phyloP scores from a whole-genome alignment of 768 basidiomycete species.

The Rhodotorula kratochvilovae region DNA sequence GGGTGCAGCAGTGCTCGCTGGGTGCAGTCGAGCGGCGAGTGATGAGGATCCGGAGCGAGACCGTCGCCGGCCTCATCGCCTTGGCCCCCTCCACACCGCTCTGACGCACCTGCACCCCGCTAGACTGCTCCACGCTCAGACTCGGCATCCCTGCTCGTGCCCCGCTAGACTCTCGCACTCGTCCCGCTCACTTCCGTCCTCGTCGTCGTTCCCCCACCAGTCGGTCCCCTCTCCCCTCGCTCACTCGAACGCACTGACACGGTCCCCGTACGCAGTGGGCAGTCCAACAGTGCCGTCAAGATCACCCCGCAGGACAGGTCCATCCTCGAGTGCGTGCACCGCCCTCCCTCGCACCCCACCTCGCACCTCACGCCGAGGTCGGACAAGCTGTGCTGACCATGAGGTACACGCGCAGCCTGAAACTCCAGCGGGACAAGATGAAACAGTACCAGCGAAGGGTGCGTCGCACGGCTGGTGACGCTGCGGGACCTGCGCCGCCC shows the following conservation, averaged over 20 bases:
- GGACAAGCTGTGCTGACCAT: too few relatives aligned
- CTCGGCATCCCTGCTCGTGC: too few relatives aligned
- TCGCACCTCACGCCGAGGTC: not conserved
- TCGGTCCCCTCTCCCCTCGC: not conserved
- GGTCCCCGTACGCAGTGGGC: constrained; percentile 1
- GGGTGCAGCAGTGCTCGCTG: too few relatives aligned
- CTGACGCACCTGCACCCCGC: too few relatives aligned
- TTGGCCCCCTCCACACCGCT: too few relatives aligned
- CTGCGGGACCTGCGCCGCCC: not conserved
- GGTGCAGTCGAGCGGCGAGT: too few relatives aligned
- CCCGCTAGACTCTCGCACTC: not conserved
- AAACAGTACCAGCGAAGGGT: constrained; percentile 94
- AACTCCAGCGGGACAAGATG: constrained; percentile 91
- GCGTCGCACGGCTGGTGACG: constrained; percentile 28
- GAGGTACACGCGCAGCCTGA: too few relatives aligned
- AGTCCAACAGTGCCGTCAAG: constrained; percentile 55
- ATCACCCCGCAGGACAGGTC: constrained; percentile 90
- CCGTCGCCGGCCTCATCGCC: too few relatives aligned
- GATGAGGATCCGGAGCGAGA: too few relatives aligned
- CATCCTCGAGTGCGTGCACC: constrained; percentile 55
- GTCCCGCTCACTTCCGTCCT: too few relatives aligned
- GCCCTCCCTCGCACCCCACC: not conserved
- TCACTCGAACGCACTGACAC: not conserved
- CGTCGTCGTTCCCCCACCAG: not conserved
- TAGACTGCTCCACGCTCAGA: too few relatives aligned